Evolutionary conservation across 768 basidiomycete genomes (phyloP).

Genomic region (Tephrocybe sp.): DNA sequence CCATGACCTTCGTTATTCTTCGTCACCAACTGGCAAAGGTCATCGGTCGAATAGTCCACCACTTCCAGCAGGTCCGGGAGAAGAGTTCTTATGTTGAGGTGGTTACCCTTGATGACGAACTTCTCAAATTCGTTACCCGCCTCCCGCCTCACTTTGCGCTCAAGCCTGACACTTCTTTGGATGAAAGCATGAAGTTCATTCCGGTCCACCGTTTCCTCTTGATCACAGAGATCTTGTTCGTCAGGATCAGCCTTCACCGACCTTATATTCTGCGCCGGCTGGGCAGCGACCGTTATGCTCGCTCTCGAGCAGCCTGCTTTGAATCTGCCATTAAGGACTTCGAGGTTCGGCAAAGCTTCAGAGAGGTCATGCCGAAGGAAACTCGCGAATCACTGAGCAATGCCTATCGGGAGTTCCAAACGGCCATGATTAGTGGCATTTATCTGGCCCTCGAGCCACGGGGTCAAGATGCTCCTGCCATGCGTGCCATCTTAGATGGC

Average conservation of each 20-base stretch:
- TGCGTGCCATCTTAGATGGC: conserved; percentile 78
- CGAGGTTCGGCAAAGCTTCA: conserved; percentile 70
- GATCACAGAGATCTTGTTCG: conserved; percentile 86
- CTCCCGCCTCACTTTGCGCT: conserved; percentile 81
- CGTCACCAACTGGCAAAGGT: conserved; percentile 80
- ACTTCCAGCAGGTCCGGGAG: conserved; percentile 85
- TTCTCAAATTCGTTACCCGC: conserved; percentile 70
- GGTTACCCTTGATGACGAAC: conserved; percentile 76
- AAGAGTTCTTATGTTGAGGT: conserved; percentile 85
- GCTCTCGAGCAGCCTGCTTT: conserved; percentile 85
- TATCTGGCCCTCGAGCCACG: conserved; percentile 80
- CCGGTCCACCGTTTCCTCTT: conserved; percentile 87
- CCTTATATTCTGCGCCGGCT: conserved; percentile 85
- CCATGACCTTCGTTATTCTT: conserved; percentile 86
- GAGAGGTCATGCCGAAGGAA: conserved; percentile 59
- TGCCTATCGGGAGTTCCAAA: conserved; percentile 85
- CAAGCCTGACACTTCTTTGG: conserved; percentile 76
- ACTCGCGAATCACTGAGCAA: conserved; percentile 72
- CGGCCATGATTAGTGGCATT: conserved; percentile 87
- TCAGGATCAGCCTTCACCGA: conserved; percentile 80
- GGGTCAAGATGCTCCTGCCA: conserved; percentile 63
- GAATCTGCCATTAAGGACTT: conserved; percentile 90
- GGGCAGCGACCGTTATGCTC: conserved; percentile 75
- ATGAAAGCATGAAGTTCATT: conserved; percentile 62
- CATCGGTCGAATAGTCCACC: conserved; percentile 89